Base-by-base conservation (phyloP, 164 flowering plant genomes). In the Vitis rotundifolia region DNA sequence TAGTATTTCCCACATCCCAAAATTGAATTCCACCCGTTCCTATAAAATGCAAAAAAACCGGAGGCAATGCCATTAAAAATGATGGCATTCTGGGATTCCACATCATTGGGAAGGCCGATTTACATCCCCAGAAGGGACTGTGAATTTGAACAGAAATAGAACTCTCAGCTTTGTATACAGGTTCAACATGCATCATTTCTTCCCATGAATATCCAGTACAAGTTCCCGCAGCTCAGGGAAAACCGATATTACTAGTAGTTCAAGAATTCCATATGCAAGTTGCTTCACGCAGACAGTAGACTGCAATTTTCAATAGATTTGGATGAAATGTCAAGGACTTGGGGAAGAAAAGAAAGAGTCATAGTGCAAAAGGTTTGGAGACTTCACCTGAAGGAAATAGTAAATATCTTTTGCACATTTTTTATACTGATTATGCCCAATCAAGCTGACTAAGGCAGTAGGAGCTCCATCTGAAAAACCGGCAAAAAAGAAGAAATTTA, bases 361-460 rank as follows among this genome's bases (percentile, higher is more conserved):
- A 58, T 64, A 52, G 18, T 11, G n/a, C 59, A 49, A 52, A 64
- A 51, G 54, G 28, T 15, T 52, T 6, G 11, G 71, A 62, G 61
- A 31, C 31, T 59, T 70, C 69, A 91, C 99, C 98, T 96, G 99
- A 72, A 89, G 86, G 82, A 96, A 96, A 73, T 85, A 93, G 69
- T 87, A 93, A 11, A 96, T 75, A 75, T 96, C 99, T 72, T 81
- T 87, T 18, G 98, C 95, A 77, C 98, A 92, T 29, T 95, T 86
- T 59, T 72, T 86, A 80, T 96, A 96, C 72, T 93, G 98, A 71
- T 89, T 96, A 49, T 74, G 78, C 74, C 99, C 99, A 60, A 96
- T 83, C 85, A 96, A 85, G 79, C 97, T 87, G 28, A 96, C 97
- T 67, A 96, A 81, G 49, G 99, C 69, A 4, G 95, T 61, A 60